Evolutionary conservation across 768 basidiomycete genomes (phyloP).

Genomic region (Xerocomus brunneocitrinus): DNA sequence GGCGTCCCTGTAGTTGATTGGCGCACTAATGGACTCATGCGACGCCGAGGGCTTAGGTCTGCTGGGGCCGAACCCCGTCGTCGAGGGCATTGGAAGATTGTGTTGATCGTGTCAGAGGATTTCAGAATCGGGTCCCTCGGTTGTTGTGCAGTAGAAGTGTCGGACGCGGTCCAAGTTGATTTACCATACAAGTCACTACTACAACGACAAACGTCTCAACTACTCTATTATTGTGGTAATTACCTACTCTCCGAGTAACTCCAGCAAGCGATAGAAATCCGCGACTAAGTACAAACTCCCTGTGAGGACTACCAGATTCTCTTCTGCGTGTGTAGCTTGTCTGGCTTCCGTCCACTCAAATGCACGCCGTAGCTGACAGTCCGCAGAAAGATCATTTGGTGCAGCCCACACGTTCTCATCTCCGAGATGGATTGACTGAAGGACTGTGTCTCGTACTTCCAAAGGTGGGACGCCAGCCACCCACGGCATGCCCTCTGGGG

Average conservation of each 20-base stretch:
- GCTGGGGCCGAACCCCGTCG: constrained; percentile 8
- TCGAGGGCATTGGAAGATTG: constrained; percentile 5
- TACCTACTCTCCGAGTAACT: constrained; percentile 9
- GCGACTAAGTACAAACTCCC: constrained; percentile 95
- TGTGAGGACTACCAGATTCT: constrained; percentile 64
- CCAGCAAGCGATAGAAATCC: constrained; percentile 72
- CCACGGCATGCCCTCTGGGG: constrained; percentile 95
- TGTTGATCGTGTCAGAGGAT: constrained; percentile 12
- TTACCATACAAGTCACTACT: neutral
- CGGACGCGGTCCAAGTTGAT: neutral
- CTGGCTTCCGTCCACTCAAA: constrained; percentile 41
- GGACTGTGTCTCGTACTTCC: constrained; percentile 46
- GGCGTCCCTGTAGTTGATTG: constrained; percentile 29
- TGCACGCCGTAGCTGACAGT: constrained; percentile 41
- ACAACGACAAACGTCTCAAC: neutral
- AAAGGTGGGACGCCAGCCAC: constrained; percentile 56
- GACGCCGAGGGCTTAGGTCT: constrained; percentile 9
- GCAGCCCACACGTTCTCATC: constrained; percentile 45
- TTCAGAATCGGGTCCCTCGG: neutral
- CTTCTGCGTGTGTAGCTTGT: constrained; percentile 6
- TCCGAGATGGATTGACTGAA: constrained; percentile 34
- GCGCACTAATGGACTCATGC: constrained; percentile 8
- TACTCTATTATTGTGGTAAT: neutral
- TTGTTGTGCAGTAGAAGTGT: neutral
- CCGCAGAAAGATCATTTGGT: constrained; percentile 29